A percentile compares a stretch with the other conserved stretches of the same genome.
Evolutionary conservation across 176 grass and related monocot species (phyloP).

Genomic region (Phoenix dactylifera): DNA sequence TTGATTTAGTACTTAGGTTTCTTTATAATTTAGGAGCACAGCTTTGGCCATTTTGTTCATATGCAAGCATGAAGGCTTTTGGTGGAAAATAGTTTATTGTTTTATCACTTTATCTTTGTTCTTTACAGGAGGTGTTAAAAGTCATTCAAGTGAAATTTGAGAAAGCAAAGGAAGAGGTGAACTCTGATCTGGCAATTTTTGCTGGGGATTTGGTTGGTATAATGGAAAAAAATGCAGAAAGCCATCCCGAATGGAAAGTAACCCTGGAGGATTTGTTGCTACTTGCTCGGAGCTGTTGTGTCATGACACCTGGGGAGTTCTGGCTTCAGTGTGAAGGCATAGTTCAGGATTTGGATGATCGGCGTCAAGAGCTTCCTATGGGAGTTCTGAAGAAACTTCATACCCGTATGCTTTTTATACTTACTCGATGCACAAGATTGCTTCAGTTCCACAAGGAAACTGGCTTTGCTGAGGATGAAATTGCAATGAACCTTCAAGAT

Average conservation of each 20-base stretch:
- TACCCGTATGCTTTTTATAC: slow-evolving; percentile 95
- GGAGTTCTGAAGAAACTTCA: slow-evolving; percentile 92
- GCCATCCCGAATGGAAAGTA: slow-evolving; percentile 97
- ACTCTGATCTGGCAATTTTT: slow-evolving; percentile 89
- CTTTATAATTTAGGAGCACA: no score
- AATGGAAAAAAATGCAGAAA: slow-evolving; percentile 92
- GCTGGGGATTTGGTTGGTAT: slow-evolving; percentile 88
- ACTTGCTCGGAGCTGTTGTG: slow-evolving; percentile 92
- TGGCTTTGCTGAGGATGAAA: slow-evolving; percentile 84
- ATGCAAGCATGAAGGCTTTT: slow-evolving; percentile 8
- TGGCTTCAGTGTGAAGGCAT: slow-evolving; percentile 99
- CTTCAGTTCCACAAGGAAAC: slow-evolving; percentile 98
- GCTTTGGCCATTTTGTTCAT: slow-evolving; percentile 1
- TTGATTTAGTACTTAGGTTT: no score
- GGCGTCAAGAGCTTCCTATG: slow-evolving; percentile 77
- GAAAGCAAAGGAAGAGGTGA: slow-evolving; percentile 98
- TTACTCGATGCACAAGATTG: slow-evolving; percentile 93
- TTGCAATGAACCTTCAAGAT: slow-evolving; percentile 59
- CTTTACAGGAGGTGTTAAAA: slow-evolving; percentile 86
- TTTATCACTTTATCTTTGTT: slow-evolving; percentile 13
- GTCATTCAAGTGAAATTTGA: slow-evolving; percentile 90
- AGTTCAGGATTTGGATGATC: slow-evolving; percentile 98
- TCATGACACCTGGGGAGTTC: slow-evolving; percentile 88
- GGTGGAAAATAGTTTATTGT: slow-evolving; percentile 3
- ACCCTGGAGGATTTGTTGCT: slow-evolving; percentile 93